Conservation (phyloP, 2,329 filamentous ascomycete species). For the Ophiostoma australiae region DNA sequence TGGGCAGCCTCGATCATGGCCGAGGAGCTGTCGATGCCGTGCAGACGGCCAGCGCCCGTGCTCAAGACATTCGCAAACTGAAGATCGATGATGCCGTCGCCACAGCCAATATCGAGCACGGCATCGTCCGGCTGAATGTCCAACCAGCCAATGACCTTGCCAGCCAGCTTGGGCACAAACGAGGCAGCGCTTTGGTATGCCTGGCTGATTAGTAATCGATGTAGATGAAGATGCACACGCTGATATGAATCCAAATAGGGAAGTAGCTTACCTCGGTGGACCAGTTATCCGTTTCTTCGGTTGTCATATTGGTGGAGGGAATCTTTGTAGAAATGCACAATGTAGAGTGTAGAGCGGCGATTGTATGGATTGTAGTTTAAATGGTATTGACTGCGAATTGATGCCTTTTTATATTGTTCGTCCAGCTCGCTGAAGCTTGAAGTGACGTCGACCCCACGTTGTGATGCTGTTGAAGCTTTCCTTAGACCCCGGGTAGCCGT, state of each 20-base stretch:
- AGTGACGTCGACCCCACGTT: neutral
- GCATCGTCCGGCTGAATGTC: conserved; percentile 53
- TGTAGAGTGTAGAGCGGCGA: neutral
- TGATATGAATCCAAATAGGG: neutral
- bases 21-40: conserved; percentile 55
- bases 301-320: conserved; percentile 25
- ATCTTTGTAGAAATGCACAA: too few species aligned
- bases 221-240: neutral
- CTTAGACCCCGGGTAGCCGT: neutral
- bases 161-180: conserved; percentile 59
- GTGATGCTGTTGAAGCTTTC: conserved; percentile 3
- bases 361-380: neutral
- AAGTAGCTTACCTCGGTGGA: conserved; percentile 36
- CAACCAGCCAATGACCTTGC: conserved; percentile 54
- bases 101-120: conserved; percentile 60
- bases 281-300: conserved; percentile 37
- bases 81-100: conserved; percentile 56
- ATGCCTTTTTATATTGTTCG: neutral
- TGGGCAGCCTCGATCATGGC: conserved; percentile 54
- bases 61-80: conserved; percentile 47
- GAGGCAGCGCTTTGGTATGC: conserved; percentile 57
- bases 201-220: conserved; percentile 32
- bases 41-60: conserved; percentile 44
- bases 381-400: neutral
- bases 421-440: neutral